Evolutionary conservation across 805 yeast genomes (phyloP).

Genomic region (Saccharomycopsis malanga): DNA sequence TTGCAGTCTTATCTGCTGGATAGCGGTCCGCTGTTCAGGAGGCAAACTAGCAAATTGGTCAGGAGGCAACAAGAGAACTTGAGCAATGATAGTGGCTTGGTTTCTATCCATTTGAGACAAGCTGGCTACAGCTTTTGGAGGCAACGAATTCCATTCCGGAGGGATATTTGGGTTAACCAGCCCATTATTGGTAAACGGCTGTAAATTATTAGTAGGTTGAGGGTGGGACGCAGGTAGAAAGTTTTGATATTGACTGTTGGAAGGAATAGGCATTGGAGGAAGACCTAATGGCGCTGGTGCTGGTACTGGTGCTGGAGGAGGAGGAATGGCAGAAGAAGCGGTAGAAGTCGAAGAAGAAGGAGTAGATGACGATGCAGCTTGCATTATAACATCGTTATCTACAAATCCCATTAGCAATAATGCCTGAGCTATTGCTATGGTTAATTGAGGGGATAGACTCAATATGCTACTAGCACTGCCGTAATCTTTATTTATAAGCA

Average conservation of each 20-base stretch:
- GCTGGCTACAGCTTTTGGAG: conserved; percentile 5
- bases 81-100: conserved; percentile 18
- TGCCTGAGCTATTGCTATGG: conserved; percentile 67
- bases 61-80: conserved; percentile 11
- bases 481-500: conserved; percentile 43
- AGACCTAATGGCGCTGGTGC: background rate
- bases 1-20: conserved; percentile 12
- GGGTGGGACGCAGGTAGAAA: background rate
- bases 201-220: background rate
- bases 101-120: conserved; percentile 10
- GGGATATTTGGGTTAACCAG: conserved; percentile 31
- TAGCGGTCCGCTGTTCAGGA: conserved; percentile 15
- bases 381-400: conserved; percentile 58
- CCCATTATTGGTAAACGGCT: conserved; percentile 36
- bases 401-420: conserved; percentile 70
- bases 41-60: conserved; percentile 13
- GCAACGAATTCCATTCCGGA: conserved; percentile 15
- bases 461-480: conserved; percentile 43
- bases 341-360: background rate
- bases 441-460: conserved; percentile 47
- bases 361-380: conserved; percentile 35
- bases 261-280: background rate
- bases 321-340: background rate
- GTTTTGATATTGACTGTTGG: background rate
- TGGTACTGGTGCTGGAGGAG: too few relatives aligned